Base-by-base conservation (phyloP, 352 stramenopile genomes). In the Plasmopara halstedii region DNA sequence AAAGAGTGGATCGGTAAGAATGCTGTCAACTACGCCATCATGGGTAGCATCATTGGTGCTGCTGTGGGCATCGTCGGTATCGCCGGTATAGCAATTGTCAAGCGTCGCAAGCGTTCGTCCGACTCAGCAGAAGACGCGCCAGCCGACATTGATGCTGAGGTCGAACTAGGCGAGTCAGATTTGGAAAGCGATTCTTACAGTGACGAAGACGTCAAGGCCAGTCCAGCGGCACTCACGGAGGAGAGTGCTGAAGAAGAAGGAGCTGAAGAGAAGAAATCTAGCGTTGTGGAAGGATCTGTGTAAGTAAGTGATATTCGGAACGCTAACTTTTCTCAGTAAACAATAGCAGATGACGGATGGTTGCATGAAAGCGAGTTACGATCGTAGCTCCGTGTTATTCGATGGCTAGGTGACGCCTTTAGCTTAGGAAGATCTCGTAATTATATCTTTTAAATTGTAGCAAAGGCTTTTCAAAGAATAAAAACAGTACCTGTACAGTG, bases 271-370 rank as follows among this genome's bases (percentile, higher is more conserved):
- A 70, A 72, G 50, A 72, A 74, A 47, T 46, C 60, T 26, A 67
- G 62, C 47, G 62, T 83, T 39, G 70, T 83, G 23, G 70, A 83
- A 64, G 70, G 65, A 19, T 83, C 70, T 8, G 70, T 83, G 51
- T 83, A 76, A 77, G 61, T 51, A 36, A 27, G 47, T 34, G 31
- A 11, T 31, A 11, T 26, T 50, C 20, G 19, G 52, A 50, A 27
- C 14, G 15, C 23, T n/a, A 39, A 17, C 31, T 37, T 31, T 22
- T 10, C 26, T 11, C 10, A 39, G 27, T 15, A 35, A 35, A 5
- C 11, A 35, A 33, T 18, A 26, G 46, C 39, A 56, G 25, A 55
- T 33, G 42, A 38, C 33, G 21, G 27, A 8, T 64, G 42, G 56
- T 65, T 60, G 52, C 41, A 51, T 54, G 34, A 37, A 45, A 50